Evolutionary conservation across 2,329 filamentous ascomycete genomes (phyloP).

Genomic region (Microcera coccophila): DNA sequence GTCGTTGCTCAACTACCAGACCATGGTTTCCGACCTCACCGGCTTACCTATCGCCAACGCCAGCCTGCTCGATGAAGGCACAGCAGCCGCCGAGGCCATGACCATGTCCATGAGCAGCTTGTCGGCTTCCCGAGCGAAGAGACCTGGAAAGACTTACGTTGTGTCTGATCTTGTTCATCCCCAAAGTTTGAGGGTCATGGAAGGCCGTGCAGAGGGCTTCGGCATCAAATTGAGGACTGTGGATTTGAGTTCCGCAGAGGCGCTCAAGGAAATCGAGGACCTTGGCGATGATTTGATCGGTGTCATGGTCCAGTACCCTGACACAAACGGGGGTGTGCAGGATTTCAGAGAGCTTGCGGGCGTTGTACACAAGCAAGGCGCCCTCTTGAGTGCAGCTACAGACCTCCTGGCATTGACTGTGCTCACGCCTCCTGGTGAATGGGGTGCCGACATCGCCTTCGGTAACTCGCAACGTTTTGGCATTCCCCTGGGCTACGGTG

Average conservation of each 20-base stretch:
- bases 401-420: conserved; percentile 84
- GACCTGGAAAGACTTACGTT: conserved; percentile 73
- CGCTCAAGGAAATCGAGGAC: conserved; percentile 62
- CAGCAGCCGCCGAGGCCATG: conserved; percentile 93
- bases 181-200: conserved; percentile 79
- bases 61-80: conserved; percentile 84
- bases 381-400: conserved; percentile 80
- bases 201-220: conserved; percentile 85
- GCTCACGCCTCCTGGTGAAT: conserved; percentile 86
- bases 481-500: conserved; percentile 86
- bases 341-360: conserved; percentile 74
- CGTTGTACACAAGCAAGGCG: conserved; percentile 70
- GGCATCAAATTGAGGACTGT: conserved; percentile 73
- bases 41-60: conserved; percentile 85
- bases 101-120: conserved; percentile 81
- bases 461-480: conserved; percentile 89
- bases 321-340: conserved; percentile 76
- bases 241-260: conserved; percentile 64
- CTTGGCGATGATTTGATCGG: conserved; percentile 80
- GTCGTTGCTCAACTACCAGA: conserved; percentile 93
- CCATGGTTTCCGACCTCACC: conserved; percentile 83
- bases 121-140: conserved; percentile 66
- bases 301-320: conserved; percentile 91
- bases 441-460: conserved; percentile 92
- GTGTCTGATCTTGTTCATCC: conserved; percentile 80